Conservation (phyloP, 495 filamentous ascomycete genomes). For the Terfezia claveryi region DNA sequence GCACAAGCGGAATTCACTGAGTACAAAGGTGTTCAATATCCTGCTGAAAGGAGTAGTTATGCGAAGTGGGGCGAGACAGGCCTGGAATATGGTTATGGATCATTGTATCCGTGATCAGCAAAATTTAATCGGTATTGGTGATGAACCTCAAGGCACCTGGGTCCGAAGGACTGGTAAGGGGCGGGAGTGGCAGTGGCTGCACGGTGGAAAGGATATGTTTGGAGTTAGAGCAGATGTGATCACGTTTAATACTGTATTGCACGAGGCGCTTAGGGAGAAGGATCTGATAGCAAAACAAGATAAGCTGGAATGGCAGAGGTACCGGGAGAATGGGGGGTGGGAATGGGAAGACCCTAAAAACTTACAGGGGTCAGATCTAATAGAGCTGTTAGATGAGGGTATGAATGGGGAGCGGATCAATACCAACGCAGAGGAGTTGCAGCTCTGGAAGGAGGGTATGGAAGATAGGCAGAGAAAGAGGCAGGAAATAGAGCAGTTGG, state of each 20-base stretch:
- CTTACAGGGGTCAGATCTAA: not conserved
- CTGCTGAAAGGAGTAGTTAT: conserved; percentile 4
- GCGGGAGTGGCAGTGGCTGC: conserved; percentile 1
- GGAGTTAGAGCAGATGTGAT: not conserved
- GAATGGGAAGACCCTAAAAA: not conserved
- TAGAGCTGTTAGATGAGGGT: not conserved
- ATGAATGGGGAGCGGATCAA: not conserved
- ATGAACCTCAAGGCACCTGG: not conserved
- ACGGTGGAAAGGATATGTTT: not conserved
- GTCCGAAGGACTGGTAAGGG: not conserved
- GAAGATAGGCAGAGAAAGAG: not conserved
- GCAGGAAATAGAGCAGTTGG: conserved; percentile 1
- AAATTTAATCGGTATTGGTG: not conserved
- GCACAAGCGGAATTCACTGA: conserved; percentile 1
- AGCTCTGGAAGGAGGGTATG: not conserved
- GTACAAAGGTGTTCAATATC: conserved; percentile 9
- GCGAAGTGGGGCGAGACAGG: not conserved
- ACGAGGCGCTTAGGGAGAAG: conserved; percentile 6
- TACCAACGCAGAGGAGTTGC: not conserved
- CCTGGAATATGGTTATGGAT: conserved; percentile 7
- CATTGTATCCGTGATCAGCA: conserved; percentile 2
- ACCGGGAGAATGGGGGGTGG: not conserved
- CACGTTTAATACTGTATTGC: conserved; percentile 10
- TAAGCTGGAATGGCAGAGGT: not conserved
- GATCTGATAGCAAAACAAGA: not conserved